Base-by-base conservation (phyloP, 1,284 basidiomycete species). In the Kalmanozyma brasiliensis region DNA sequence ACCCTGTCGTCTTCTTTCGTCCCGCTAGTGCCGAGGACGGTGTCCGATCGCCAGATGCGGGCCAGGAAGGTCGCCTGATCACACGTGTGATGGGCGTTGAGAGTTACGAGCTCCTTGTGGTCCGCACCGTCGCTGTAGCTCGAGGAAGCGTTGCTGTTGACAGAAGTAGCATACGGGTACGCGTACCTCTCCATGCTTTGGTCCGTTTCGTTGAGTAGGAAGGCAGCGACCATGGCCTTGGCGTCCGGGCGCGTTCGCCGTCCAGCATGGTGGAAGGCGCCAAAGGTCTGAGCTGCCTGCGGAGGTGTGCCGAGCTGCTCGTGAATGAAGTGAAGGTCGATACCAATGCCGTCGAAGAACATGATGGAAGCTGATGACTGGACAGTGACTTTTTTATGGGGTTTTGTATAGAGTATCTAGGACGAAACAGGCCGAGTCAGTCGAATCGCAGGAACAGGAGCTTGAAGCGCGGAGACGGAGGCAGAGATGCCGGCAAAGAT, bases 241-340 rank as follows among this genome's bases (percentile, higher is more conserved):
- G 17, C 24, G 24, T 46, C 43, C 0, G 44, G 33, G 13, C 20
- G n/a, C 10, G 22, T 14, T 19, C 30, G 20, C 16, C 40, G 52
- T 9, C 14, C 59, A 3, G 59, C 47, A 20, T 51, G 38, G 2
- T 41, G 43, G n/a, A 51, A 51, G 16, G 22, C 14, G 9, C n/a
- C 35, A 23, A 62, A 62, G 32, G 47, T 26, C 13, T 17, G 24
- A 8, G 43, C 23, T 10, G 32, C 48, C n/a, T 30, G 8, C 6
- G 36, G 16, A 14, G 42, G 30, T n/a, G 35, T 37, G 42, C 14
- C 7, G 17, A 46, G 24, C 6, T 36, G 47, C 20, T 62, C 52
- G 43, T 36, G 36, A 37, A 51, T 6, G 34, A 62, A 62, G 48
- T 55, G 51, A 8, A 62, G 52, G 19, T 62, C 59, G 26, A 55